These are phyloP conservation scores for Liriodendron chinense DNA, from an alignment of 164 flowering plant genomes.

Conservation along the genomic window DNA sequence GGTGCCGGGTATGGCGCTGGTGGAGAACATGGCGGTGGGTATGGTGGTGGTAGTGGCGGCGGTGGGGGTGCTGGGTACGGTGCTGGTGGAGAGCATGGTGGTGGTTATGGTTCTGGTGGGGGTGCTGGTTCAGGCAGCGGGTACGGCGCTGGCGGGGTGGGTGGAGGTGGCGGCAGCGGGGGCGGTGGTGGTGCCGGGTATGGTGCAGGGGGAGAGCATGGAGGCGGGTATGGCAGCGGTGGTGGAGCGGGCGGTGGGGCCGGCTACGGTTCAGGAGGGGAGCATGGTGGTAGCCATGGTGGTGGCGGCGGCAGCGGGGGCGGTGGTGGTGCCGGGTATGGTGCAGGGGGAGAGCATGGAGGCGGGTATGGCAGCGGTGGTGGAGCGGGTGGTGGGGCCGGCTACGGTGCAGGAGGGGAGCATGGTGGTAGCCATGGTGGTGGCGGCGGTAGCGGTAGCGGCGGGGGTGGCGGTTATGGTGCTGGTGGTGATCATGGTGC, in stretches of 20 bases:
- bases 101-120: conserved; percentile 26
- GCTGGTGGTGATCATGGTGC: not conserved
- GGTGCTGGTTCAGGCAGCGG: conserved; percentile 17
- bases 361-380: conserved; percentile 8
- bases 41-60: conserved; percentile 3
- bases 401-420: not conserved
- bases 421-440: conserved; percentile 5
- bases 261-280: conserved; percentile 10
- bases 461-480: too few species aligned
- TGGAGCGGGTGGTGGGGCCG: conserved; percentile 8
- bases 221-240: conserved; percentile 22
- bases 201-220: conserved; percentile 10
- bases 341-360: conserved; percentile 9
- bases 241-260: conserved; percentile 18
- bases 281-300: conserved; percentile 29
- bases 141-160: conserved; percentile 20
- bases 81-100: conserved; percentile 30
- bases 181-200: conserved; percentile 10
- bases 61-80: conserved; percentile 13
- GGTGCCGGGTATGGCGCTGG: conserved; percentile 3
- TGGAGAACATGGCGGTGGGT: conserved; percentile 1
- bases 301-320: conserved; percentile 8
- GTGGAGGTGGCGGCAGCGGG: conserved; percentile 14
- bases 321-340: conserved; percentile 7
- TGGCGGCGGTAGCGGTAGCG: not conserved